Conservation (phyloP, 148 eudicot species). For the Fallopia convolvulus region DNA sequence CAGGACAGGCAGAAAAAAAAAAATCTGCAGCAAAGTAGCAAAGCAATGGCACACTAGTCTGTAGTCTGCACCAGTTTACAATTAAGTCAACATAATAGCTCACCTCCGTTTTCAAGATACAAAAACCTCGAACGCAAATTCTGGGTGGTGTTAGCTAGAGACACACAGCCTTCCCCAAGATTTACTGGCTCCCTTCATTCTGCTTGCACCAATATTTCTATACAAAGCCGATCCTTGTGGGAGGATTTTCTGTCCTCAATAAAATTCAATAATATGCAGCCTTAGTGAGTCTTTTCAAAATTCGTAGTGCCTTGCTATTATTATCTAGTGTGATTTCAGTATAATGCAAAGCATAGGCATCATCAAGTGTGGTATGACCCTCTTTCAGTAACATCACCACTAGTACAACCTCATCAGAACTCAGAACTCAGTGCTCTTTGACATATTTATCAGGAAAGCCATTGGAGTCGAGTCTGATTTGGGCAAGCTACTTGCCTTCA, state of each 20-base stretch:
- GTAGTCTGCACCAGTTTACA: background rate
- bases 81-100: background rate
- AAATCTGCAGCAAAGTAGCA: background rate
- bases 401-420: constrained; percentile 83
- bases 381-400: constrained; percentile 70
- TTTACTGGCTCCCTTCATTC: constrained; percentile 62
- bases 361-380: constrained; percentile 62
- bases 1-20: background rate
- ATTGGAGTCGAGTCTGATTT: constrained; percentile 32
- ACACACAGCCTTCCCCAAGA: constrained; percentile 74
- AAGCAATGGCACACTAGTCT: background rate
- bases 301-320: constrained; percentile 59
- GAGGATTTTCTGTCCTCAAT: constrained; percentile 60
- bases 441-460: constrained; percentile 67
- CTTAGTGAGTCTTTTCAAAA: constrained; percentile 70
- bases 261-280: constrained; percentile 37
- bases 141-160: constrained; percentile 75
- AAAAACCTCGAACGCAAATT: constrained; percentile 60
- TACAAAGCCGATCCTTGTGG: constrained; percentile 76
- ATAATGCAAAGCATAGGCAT: constrained; percentile 78
- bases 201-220: constrained; percentile 85
- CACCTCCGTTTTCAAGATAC: constrained; percentile 92
- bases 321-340: constrained; percentile 66
- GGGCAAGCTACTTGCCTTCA: constrained; percentile 45
- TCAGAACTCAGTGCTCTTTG: constrained; percentile 77